phyloP scores from a whole-genome alignment of 345 rosid species.

The Garcia nutans region DNA sequence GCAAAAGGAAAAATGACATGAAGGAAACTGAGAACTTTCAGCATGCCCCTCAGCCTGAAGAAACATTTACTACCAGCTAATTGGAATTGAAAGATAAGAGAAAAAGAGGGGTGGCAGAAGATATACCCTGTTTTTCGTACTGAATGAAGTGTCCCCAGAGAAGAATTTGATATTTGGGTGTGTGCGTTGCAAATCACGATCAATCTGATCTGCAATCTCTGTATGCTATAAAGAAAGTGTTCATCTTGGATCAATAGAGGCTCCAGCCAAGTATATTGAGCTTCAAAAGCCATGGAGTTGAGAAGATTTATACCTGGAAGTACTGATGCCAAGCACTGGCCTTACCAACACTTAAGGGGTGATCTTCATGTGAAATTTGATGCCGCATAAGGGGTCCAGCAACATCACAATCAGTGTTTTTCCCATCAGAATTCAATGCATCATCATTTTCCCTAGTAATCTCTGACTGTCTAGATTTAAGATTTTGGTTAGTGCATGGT shows the following conservation, averaged over 20 bases:
- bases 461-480: slow-evolving; percentile 60
- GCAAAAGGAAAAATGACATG: not conserved
- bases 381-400: slow-evolving; percentile 60
- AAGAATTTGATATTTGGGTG: slow-evolving; percentile 71
- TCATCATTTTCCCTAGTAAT: slow-evolving; percentile 30
- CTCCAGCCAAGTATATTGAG: slow-evolving; percentile 7
- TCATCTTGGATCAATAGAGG: slow-evolving; percentile 15
- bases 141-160: slow-evolving; percentile 52
- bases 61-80: not conserved
- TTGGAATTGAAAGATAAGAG: not conserved
- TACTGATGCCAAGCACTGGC: slow-evolving; percentile 62
- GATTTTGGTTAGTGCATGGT: slow-evolving; percentile 30
- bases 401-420: slow-evolving; percentile 29
- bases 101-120: not conserved
- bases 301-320: slow-evolving; percentile 49
- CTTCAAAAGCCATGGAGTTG: slow-evolving; percentile 2
- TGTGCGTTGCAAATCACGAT: slow-evolving; percentile 69
- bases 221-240: slow-evolving; percentile 44
- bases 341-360: slow-evolving; percentile 63
- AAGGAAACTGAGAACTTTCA: not conserved
- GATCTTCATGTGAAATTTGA: slow-evolving; percentile 65
- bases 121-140: slow-evolving; percentile 56
- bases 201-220: slow-evolving; percentile 69
- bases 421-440: slow-evolving; percentile 29
- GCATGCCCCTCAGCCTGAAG: not conserved